A percentile compares a stretch with the other conserved stretches of the same genome.
phyloP scores from a whole-genome alignment of 2,329 filamentous ascomycete genomes.

The Aspergillaceae sp. region DNA sequence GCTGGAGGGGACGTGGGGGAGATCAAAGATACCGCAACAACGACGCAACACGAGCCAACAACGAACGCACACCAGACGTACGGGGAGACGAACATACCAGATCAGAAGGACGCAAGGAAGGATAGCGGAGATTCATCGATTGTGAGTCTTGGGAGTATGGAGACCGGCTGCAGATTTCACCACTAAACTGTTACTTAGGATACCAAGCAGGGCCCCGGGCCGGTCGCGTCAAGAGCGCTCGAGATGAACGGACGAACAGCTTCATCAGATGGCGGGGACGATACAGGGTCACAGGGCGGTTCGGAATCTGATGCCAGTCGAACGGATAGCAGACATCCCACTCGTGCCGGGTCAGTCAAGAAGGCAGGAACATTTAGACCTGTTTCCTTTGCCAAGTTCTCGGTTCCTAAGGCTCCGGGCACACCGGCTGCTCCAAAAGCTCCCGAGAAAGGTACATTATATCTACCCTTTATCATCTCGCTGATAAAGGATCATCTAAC shows the following conservation, averaged over 20 bases:
- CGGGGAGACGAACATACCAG: slow-evolving; percentile 13
- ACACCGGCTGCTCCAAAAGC: slow-evolving; percentile 43
- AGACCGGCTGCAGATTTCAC: background rate
- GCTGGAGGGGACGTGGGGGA: slow-evolving; percentile 43
- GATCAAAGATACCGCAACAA: slow-evolving; percentile 33
- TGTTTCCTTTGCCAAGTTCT: slow-evolving; percentile 58
- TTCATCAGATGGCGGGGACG: slow-evolving; percentile 30
- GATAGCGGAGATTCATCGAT: slow-evolving; percentile 16
- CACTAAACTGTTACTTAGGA: slow-evolving; percentile 19
- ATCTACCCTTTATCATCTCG: background rate
- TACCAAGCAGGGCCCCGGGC: slow-evolving; percentile 21
- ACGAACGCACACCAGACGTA: slow-evolving; percentile 16
- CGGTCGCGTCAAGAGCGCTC: slow-evolving; percentile 28
- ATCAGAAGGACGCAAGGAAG: slow-evolving; percentile 17
- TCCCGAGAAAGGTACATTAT: slow-evolving; percentile 47
- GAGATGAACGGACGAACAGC: slow-evolving; percentile 33
- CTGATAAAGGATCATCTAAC: slow-evolving; percentile 4
- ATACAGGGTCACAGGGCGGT: slow-evolving; percentile 38
- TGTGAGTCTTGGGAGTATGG: slow-evolving; percentile 29
- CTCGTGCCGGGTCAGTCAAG: slow-evolving; percentile 47
- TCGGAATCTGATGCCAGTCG: slow-evolving; percentile 58
- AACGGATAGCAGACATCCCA: slow-evolving; percentile 40
- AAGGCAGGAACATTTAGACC: slow-evolving; percentile 57
- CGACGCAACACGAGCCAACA: slow-evolving; percentile 20
- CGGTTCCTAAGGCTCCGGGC: slow-evolving; percentile 53